Base-by-base conservation (phyloP, 1,139 yeast species). In the Candida mesenterica region DNA sequence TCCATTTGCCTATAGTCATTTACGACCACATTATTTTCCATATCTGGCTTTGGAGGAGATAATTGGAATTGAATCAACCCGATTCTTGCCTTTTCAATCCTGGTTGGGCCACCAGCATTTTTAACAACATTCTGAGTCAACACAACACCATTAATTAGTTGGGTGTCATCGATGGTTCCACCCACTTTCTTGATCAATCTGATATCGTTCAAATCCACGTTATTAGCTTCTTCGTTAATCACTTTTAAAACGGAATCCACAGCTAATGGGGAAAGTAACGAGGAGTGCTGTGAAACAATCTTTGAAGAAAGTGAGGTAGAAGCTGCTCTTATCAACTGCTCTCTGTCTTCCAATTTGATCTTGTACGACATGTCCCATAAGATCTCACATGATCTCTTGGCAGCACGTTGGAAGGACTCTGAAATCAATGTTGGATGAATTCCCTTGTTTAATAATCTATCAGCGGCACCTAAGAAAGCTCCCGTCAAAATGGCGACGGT, bases 1-100 rank as follows among this genome's bases (percentile, higher is more conserved):
- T 92, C 99, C 99, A 92, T 92, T 64, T 94, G 98, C 65, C 98
- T 79, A 68, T 92, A 92, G 62, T 92, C 99, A 58, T 87, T 92
- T 37, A 92, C 97, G 36, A 94, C 96, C 39, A 92, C 94, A 57
- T 90, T 92, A 59, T 92, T 92, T 65, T 92, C 98, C 84, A 94
- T 87, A 58, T 92, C 99, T 27, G 99, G 99, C 60, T 92, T 92
- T 50, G 99, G 99, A 30, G 99, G 98, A 22, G 97, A 89, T 43
- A 92, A 72, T 65, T 92, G 98, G 68, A 92, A 92, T 64, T 94
- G 99, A 45, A 92, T 77, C 52, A 92, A 75, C 9, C 94, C 99
- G 49, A 92, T 88, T 46, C 72, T 75, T 17, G 98, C 98, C 71
- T 90, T 92, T 59, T 92, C 98, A 61, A 88, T 76, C 59, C 97